phyloP scores from a whole-genome alignment of 225 moss, liverwort and hornwort genomes.

The Straminergon stramineum region DNA sequence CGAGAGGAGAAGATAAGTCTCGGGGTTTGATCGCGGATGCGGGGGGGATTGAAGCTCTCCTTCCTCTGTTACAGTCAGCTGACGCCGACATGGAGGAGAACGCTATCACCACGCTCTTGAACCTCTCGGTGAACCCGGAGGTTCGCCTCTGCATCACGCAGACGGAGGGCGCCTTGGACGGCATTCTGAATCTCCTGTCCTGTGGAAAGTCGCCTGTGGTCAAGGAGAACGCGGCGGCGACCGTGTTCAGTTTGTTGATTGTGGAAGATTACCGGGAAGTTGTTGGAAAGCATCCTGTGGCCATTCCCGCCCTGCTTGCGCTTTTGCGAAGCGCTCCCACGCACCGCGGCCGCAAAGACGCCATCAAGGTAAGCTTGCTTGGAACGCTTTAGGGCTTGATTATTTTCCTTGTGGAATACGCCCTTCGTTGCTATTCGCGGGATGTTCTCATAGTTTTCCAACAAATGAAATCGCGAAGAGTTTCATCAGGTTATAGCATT shows the following conservation, averaged over 20 bases:
- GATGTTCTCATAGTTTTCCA: not conserved
- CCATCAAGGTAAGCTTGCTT: constrained; percentile 15
- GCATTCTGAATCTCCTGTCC: constrained; percentile 38
- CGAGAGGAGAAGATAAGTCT: constrained; percentile 22
- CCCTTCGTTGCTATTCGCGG: not conserved
- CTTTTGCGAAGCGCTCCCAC: constrained; percentile 39
- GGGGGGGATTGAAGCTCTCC: constrained; percentile 42
- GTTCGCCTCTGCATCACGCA: constrained; percentile 44
- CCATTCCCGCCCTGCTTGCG: constrained; percentile 48
- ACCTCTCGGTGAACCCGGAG: constrained; percentile 50
- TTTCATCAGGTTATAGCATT: not conserved
- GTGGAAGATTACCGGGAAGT: constrained; percentile 54
- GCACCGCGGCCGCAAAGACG: constrained; percentile 57
- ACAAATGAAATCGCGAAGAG: not conserved
- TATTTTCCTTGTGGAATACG: not conserved
- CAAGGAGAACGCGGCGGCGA: constrained; percentile 74
- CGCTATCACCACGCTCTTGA: constrained; percentile 59
- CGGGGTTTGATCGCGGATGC: constrained; percentile 38
- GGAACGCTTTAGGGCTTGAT: not conserved
- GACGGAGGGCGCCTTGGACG: constrained; percentile 40
- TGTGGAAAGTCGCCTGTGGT: constrained; percentile 27
- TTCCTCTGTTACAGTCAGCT: constrained; percentile 23
- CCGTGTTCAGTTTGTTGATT: constrained; percentile 58
- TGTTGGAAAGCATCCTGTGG: constrained; percentile 40
- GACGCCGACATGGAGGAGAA: constrained; percentile 58